Base-by-base conservation (phyloP, 108 stramenopile species). In the Aurantiochytrium sp. region DNA sequence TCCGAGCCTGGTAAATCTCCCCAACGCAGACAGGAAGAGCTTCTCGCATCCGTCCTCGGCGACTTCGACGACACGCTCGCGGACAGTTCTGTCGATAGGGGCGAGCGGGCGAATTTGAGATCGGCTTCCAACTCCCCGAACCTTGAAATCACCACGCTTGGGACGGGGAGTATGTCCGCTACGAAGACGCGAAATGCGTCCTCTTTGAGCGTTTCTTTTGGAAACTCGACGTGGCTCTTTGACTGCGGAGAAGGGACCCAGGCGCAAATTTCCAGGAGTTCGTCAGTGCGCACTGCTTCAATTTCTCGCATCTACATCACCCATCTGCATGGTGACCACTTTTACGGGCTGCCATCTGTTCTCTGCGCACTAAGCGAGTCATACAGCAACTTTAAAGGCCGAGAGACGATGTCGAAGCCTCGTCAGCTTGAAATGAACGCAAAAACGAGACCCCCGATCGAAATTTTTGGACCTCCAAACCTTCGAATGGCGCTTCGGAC, bases 181-280 rank as follows among this genome's bases (percentile, higher is more conserved):
- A 81, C 73, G 45, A 81, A 81, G 3, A 48, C 73, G 24, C 36
- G 73, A 22, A 42, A 42, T 21, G 89, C 87, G 12, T 86, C 81
- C 48, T 85, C 68, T 0, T 32, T 30, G 8, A 31, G 27, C 19
- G 10, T 88, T n/a, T 22, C n/a, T 4, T 87, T 86, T 30, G 55
- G 53, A 10, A 27, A 68, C 5, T 30, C 21, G 31, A 30, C 36
- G 0, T 85, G 69, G 89, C 55, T 89, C 36, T 89, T 89, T 89
- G 89, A 89, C 68, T 87, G 86, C 59, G 89, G 89, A 12, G 89
- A 89, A 32, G 55, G 27, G 32, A 87, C 89, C n/a, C 89, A 89
- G 37, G 6, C 55, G 10, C 86, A 85, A 32, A 27, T 88, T 21
- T 34, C 0, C 42, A 48, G 32, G 52, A 10, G 81, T 6, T 36